These are phyloP conservation scores for Entomortierella chlamydospora DNA, from an alignment of 192 early-diverging fungal genomes.

Conservation along the genomic window DNA sequence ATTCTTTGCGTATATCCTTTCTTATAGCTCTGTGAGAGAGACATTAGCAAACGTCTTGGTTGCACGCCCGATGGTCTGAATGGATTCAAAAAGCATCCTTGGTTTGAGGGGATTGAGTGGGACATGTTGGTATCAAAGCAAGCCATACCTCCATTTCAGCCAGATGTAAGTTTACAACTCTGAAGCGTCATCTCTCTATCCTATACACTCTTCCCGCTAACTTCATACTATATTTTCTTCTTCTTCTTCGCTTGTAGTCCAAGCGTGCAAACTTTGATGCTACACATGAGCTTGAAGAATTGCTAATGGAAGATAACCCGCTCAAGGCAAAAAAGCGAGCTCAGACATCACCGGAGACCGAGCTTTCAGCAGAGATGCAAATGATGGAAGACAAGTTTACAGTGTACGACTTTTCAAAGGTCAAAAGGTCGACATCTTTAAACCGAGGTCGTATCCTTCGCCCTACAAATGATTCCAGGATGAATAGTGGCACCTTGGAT, in stretches of 20 bases:
- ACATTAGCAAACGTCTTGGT: slow-evolving; percentile 83
- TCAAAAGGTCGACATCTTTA: slow-evolving; percentile 38
- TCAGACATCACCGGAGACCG: slow-evolving; percentile 55
- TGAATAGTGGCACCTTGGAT: slow-evolving; percentile 42
- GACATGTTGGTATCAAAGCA: slow-evolving; percentile 75
- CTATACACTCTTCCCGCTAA: no score
- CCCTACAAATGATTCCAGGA: slow-evolving; percentile 27
- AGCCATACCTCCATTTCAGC: slow-evolving; percentile 83
- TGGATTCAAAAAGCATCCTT: slow-evolving; percentile 79
- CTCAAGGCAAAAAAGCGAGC: slow-evolving; percentile 80
- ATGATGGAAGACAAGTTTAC: slow-evolving; percentile 86
- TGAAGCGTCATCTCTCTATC: no score
- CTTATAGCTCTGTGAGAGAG: slow-evolving; percentile 77
- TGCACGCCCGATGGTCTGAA: slow-evolving; percentile 78
- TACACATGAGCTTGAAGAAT: slow-evolving; percentile 95
- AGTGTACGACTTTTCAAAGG: slow-evolving; percentile 80
- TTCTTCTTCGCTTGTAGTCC: no score
- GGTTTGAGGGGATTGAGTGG: slow-evolving; percentile 86
- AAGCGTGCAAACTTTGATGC: slow-evolving; percentile 96
- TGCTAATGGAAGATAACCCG: slow-evolving; percentile 96
- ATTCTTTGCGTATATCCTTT: neutral
- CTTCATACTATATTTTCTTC: no score
- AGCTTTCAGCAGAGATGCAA: slow-evolving; percentile 70
- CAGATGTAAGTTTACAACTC: slow-evolving; percentile 75
- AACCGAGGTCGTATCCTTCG: slow-evolving; percentile 33